phyloP scores from a whole-genome alignment of 305 asterid species.

The Solanum hybrid region DNA sequence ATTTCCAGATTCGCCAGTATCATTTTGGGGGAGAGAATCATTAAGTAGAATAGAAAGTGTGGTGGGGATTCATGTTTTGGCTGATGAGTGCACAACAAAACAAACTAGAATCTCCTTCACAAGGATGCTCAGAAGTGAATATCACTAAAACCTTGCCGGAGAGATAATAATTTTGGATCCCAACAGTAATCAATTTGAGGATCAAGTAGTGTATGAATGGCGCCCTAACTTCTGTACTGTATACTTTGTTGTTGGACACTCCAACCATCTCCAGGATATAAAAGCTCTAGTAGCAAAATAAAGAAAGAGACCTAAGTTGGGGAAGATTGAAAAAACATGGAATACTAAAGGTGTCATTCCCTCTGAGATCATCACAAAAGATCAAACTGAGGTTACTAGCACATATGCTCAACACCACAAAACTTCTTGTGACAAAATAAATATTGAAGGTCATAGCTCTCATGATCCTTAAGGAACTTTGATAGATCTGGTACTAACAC shows the following conservation, averaged over 20 bases:
- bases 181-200: neutral
- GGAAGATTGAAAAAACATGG: neutral
- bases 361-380: neutral
- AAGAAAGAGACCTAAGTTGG: neutral
- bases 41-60: neutral
- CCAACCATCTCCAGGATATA: neutral
- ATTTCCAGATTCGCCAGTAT: neutral
- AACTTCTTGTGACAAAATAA: neutral
- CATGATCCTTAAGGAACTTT: neutral
- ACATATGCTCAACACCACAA: neutral
- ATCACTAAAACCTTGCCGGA: neutral
- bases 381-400: neutral
- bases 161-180: neutral
- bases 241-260: neutral
- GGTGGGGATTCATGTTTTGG: neutral
- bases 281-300: neutral
- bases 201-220: neutral
- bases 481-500: neutral
- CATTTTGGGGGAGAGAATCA: neutral
- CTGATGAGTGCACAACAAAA: neutral
- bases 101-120: neutral
- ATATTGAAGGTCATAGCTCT: neutral
- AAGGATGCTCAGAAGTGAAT: neutral
- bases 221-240: neutral
- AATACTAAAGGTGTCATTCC: neutral